A percentile compares a stretch with the other conserved stretches of the same genome.
Evolutionary conservation across 208 protist genomes (phyloP).

Genomic region (Endotrypanum monterogeii): DNA sequence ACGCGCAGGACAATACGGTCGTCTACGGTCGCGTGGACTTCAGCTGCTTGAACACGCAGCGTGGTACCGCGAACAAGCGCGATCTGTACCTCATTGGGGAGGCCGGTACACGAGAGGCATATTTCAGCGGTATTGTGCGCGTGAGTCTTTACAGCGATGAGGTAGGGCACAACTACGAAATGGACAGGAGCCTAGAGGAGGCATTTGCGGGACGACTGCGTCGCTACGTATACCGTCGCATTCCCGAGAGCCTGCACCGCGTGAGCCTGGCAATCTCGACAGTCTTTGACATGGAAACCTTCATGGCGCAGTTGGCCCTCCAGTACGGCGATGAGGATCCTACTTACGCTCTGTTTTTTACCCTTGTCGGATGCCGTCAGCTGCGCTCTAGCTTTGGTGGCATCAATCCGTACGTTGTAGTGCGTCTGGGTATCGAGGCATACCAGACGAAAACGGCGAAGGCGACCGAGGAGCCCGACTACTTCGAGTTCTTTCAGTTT

Average conservation of each 20-base stretch:
- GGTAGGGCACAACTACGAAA: conserved; percentile 66
- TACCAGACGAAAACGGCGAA: conserved; percentile 74
- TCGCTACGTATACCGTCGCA: conserved; percentile 59
- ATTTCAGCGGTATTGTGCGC: conserved; percentile 73
- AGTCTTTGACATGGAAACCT: conserved; percentile 85
- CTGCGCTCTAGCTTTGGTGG: conserved; percentile 53
- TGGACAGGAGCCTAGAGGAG: conserved; percentile 47
- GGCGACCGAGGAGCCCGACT: conserved; percentile 74
- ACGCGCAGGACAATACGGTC: conserved; percentile 34
- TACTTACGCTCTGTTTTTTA: conserved; percentile 75
- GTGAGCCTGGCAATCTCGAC: conserved; percentile 70
- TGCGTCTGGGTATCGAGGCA: conserved; percentile 64
- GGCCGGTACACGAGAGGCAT: conserved; percentile 68
- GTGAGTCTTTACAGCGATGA: conserved; percentile 69
- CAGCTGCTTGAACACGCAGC: conserved; percentile 76
- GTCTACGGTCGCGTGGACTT: conserved; percentile 85
- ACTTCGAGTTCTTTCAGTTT: conserved; percentile 87
- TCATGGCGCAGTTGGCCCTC: conserved; percentile 65
- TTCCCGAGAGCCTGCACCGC: conserved; percentile 77
- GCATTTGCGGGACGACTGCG: conserved; percentile 68
- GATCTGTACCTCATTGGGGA: conserved; percentile 65
- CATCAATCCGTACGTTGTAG: conserved; percentile 77
- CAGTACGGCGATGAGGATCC: conserved; percentile 72
- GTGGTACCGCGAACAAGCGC: conserved; percentile 53
- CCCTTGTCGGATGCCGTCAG: conserved; percentile 71